Conservation (phyloP, 1,139 yeast genomes). For the Pichia sp. region DNA sequence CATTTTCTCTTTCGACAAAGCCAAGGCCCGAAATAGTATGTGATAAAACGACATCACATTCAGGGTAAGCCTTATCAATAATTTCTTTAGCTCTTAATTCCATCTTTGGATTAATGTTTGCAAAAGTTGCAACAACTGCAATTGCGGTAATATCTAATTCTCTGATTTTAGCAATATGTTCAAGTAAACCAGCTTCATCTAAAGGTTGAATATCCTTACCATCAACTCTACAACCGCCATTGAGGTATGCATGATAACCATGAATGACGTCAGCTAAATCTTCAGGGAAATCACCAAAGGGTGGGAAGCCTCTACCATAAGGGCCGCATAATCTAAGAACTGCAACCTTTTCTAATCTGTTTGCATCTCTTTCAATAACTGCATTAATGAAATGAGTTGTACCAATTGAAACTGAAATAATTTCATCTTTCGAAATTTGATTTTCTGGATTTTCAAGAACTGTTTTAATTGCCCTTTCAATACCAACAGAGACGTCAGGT, state of each 20-base stretch:
- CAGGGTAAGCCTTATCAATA: background rate
- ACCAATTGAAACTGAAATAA: background rate
- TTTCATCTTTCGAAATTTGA: background rate
- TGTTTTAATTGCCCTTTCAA: background rate
- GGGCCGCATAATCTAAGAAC: conserved; percentile 3
- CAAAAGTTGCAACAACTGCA: conserved; percentile 1
- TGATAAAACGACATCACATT: background rate
- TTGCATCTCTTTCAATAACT: conserved; percentile 1
- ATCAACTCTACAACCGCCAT: conserved; percentile 5
- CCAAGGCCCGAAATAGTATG: conserved; percentile 2
- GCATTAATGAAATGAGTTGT: conserved; percentile 6
- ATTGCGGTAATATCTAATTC: background rate
- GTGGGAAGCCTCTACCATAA: background rate
- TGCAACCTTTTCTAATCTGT: background rate
- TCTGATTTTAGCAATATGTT: background rate
- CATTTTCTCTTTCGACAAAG: conserved; percentile 1
- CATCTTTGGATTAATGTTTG: background rate
- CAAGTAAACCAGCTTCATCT: background rate
- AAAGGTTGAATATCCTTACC: background rate
- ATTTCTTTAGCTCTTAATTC: background rate
- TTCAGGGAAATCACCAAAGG: conserved; percentile 1
- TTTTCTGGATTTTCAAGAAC: background rate
- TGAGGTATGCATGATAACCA: background rate
- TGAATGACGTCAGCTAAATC: background rate
- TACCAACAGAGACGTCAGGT: conserved; percentile 2